Percentiles rank a stretch among this genome's conserved stretches.
Evolutionary conservation across 371 early-diverging fungal genomes (phyloP).

Genomic region (Mucor sp.): DNA sequence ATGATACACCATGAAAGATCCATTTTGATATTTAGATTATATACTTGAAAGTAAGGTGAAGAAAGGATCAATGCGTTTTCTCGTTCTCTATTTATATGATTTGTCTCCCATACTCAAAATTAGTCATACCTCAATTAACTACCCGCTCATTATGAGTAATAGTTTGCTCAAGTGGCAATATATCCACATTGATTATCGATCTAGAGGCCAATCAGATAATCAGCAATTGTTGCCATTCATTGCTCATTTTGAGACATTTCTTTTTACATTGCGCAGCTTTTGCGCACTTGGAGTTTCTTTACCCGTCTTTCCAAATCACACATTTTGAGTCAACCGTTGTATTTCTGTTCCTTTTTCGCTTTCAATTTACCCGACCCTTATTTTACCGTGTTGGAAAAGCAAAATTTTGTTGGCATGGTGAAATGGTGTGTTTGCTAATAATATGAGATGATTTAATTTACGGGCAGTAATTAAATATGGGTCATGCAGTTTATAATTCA

Average conservation of each 20-base stretch:
- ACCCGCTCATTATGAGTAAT: constrained; percentile 4
- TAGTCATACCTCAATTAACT: constrained; percentile 11
- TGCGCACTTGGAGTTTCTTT: background rate
- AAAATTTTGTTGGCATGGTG: background rate
- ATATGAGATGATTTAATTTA: background rate
- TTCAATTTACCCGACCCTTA: constrained; percentile 7
- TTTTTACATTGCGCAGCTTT: background rate
- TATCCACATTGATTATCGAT: constrained; percentile 11
- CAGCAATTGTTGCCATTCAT: background rate
- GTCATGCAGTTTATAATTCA: background rate
- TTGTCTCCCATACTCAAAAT: constrained; percentile 10
- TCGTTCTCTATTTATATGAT: constrained; percentile 4
- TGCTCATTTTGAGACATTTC: constrained; percentile 2
- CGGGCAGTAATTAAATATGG: background rate
- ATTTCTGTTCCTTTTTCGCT: background rate
- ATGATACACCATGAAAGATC: constrained; percentile 41
- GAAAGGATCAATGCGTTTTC: background rate
- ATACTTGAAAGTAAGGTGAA: background rate
- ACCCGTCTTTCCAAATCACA: background rate
- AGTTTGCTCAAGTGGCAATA: constrained; percentile 1
- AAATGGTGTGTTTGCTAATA: background rate
- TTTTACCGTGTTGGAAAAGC: background rate
- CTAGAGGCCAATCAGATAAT: background rate
- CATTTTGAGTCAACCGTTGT: constrained; percentile 5
- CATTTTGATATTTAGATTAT: constrained; percentile 14